A percentile compares a stretch with the other conserved stretches of the same genome.
Conservation (phyloP, 2,329 filamentous ascomycete genomes). For the Celoporthe dispersa region DNA sequence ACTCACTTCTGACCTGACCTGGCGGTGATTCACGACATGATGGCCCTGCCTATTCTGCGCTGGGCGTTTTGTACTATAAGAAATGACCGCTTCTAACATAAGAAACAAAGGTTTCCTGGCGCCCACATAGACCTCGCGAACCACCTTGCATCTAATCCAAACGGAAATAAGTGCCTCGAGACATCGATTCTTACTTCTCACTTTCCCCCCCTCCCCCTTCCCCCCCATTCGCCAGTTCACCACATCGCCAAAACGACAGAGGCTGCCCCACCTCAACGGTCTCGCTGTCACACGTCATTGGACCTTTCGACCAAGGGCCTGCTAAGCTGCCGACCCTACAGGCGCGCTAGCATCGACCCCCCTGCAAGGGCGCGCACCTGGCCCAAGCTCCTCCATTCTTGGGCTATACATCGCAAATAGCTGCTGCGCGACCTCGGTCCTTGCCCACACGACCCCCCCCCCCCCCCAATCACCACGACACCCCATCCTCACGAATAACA, state of each 20-base stretch:
- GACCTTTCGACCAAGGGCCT: background rate
- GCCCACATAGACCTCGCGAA: no score
- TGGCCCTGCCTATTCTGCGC: background rate
- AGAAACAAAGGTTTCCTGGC: background rate
- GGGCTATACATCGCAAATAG: constrained; percentile 5
- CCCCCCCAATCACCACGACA: background rate
- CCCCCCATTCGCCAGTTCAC: background rate
- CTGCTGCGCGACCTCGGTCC: constrained; percentile 6
- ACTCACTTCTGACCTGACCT: background rate
- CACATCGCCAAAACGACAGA: background rate
- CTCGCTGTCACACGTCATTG: constrained; percentile 11
- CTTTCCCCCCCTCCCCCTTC: background rate
- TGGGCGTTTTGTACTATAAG: background rate
- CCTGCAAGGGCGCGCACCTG: constrained; percentile 11
- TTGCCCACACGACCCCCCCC: background rate
- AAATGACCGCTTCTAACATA: background rate
- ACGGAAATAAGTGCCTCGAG: no score
- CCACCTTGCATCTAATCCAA: no score
- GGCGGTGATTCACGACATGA: background rate
- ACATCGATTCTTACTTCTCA: background rate
- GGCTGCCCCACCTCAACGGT: background rate
- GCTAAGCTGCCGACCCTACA: background rate
- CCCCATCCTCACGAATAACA: background rate
- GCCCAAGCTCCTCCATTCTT: constrained; percentile 16
- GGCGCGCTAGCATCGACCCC: background rate